Conservation (phyloP, 2,329 filamentous ascomycete genomes). For the Biscogniauxia mediterranea region DNA sequence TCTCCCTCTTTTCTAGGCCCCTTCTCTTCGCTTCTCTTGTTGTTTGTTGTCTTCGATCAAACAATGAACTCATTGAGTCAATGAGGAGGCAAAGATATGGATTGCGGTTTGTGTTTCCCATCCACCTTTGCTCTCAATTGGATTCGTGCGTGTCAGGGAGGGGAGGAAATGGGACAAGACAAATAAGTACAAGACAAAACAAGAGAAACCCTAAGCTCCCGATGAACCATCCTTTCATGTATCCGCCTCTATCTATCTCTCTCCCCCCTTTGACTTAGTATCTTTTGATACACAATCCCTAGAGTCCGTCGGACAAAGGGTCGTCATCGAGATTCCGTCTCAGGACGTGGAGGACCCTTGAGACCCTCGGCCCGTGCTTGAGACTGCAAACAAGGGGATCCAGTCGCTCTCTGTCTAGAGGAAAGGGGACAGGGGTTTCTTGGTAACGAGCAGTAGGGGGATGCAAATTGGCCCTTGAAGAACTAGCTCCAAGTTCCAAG, state of each 20-base stretch:
- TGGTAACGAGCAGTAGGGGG: neutral
- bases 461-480: neutral
- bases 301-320: constrained; percentile 25
- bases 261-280: constrained; percentile 17
- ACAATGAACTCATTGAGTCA: neutral
- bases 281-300: constrained; percentile 14
- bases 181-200: neutral
- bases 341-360: constrained; percentile 18
- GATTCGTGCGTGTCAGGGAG: constrained; percentile 6
- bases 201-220: constrained; percentile 14
- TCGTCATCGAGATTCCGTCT: constrained; percentile 25
- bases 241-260: constrained; percentile 9
- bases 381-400: neutral
- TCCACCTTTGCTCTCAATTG: neutral
- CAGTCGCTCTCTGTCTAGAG: neutral
- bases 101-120: constrained; percentile 1
- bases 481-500: constrained; percentile 4
- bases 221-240: constrained; percentile 25
- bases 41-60: constrained; percentile 15
- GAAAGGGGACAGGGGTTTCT: neutral
- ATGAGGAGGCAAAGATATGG: neutral
- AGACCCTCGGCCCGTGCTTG: constrained; percentile 9
- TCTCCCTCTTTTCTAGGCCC: constrained; percentile 6
- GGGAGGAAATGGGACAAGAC: constrained; percentile 22
- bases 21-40: constrained; percentile 1